These are phyloP conservation scores for Aquilaria malaccensis DNA, from an alignment of 345 rosid genomes.

Conservation along the genomic window DNA sequence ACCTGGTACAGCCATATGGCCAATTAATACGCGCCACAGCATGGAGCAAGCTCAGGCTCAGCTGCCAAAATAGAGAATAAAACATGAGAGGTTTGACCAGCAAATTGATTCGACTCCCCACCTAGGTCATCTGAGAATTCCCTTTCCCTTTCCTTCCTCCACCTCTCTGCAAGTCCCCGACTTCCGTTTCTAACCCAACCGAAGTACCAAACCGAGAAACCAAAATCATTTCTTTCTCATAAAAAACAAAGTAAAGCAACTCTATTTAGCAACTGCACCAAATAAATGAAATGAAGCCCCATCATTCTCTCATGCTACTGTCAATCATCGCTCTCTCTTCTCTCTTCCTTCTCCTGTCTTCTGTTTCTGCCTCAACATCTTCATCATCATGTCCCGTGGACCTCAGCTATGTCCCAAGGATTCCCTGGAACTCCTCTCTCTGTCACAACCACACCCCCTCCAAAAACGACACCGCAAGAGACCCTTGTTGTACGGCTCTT, in stretches of 20 bases:
- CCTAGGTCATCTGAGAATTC: not conserved
- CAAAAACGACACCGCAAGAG: not conserved
- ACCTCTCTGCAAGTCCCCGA: not conserved
- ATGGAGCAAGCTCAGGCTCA: too few species aligned
- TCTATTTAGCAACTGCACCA: not conserved
- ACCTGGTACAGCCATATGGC: too few species aligned
- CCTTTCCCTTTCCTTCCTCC: not conserved
- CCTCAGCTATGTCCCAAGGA: constrained; percentile 42
- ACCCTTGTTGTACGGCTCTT: constrained; percentile 44
- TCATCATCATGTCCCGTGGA: constrained; percentile 50
- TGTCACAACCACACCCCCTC: constrained; percentile 22
- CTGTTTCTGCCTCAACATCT: constrained; percentile 5
- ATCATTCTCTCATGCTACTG: constrained; percentile 1
- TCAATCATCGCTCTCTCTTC: constrained; percentile 4
- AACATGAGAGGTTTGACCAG: constrained; percentile 5
- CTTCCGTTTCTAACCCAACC: not conserved
- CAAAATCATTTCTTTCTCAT: not conserved
- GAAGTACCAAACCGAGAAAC: not conserved
- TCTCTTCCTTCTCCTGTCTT: constrained; percentile 8
- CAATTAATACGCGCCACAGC: too few species aligned
- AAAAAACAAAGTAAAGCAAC: not conserved
- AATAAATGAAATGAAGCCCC: constrained; percentile 11
- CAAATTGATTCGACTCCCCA: too few species aligned
- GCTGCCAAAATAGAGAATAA: not conserved
- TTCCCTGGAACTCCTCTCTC: constrained; percentile 63